phyloP scores from a whole-genome alignment of 148 eudicot genomes.

The Euryodendron excelsum region DNA sequence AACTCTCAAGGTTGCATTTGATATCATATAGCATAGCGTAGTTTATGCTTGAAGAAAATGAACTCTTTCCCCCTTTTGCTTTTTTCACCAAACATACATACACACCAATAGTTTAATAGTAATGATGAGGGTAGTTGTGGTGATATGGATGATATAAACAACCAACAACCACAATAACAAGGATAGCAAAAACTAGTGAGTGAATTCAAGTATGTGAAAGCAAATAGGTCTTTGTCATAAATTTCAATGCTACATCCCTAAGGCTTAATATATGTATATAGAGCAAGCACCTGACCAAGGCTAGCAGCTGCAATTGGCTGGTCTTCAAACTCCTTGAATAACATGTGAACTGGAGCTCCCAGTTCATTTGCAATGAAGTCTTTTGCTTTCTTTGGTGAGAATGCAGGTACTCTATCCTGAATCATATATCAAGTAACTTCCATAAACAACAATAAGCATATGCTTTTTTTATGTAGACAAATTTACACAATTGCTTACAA shows the following conservation, averaged over 20 bases:
- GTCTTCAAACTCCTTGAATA: constrained; percentile 90
- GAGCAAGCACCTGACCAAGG: constrained; percentile 91
- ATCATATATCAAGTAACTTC: constrained; percentile 23
- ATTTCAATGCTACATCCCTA: neutral
- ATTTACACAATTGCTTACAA: neutral
- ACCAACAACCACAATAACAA: neutral
- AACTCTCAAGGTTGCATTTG: neutral
- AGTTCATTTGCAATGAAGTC: constrained; percentile 68
- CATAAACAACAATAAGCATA: constrained; percentile 4
- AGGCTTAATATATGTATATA: constrained; percentile 3
- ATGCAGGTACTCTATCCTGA: constrained; percentile 98
- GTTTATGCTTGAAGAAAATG: neutral
- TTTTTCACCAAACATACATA: neutral
- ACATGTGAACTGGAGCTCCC: constrained; percentile 74
- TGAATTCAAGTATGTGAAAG: neutral
- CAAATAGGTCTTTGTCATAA: constrained; percentile 1
- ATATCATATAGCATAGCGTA: neutral
- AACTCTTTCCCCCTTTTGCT: neutral
- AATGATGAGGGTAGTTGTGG: neutral
- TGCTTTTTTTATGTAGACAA: neutral
- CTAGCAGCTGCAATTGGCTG: constrained; percentile 97
- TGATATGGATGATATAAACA: neutral
- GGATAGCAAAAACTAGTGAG: neutral
- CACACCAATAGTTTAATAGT: neutral
- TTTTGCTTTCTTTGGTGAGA: constrained; percentile 79